Conservation (phyloP, 345 rosid species). For the Salix brachista region DNA sequence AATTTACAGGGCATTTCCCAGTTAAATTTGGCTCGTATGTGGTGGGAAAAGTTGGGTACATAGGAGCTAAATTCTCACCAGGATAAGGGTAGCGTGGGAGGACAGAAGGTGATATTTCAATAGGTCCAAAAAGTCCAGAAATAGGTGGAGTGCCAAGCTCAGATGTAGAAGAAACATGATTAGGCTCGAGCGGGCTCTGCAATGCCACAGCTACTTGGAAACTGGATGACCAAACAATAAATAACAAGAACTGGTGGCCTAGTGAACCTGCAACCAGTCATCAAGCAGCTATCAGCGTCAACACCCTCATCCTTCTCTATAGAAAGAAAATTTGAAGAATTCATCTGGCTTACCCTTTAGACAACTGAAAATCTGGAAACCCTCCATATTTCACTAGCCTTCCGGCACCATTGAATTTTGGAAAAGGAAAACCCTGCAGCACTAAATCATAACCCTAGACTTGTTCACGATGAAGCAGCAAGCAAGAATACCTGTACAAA, state of each 20-base stretch:
- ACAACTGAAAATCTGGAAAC: slow-evolving; percentile 34
- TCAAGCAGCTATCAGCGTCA: slow-evolving; percentile 23
- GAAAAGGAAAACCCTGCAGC: slow-evolving; percentile 23
- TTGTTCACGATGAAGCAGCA: slow-evolving; percentile 13
- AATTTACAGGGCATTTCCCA: slow-evolving; percentile 83
- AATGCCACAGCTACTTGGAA: slow-evolving; percentile 58
- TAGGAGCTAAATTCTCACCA: slow-evolving; percentile 57
- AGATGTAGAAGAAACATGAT: slow-evolving; percentile 44
- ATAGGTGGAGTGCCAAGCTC: slow-evolving; percentile 71
- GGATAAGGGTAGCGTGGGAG: slow-evolving; percentile 64
- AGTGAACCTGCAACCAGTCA: slow-evolving; percentile 50
- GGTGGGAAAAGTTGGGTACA: slow-evolving; percentile 80
- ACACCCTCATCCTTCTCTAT: not conserved
- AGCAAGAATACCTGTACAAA: slow-evolving; percentile 19
- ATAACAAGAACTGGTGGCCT: slow-evolving; percentile 50
- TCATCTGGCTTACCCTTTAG: slow-evolving; percentile 40
- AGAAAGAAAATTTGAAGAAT: not conserved
- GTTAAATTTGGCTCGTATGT: slow-evolving; percentile 78
- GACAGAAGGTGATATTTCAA: slow-evolving; percentile 83
- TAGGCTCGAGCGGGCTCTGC: slow-evolving; percentile 35
- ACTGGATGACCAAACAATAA: slow-evolving; percentile 59
- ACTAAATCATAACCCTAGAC: slow-evolving; percentile 15
- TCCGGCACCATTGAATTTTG: slow-evolving; percentile 46
- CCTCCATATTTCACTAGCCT: slow-evolving; percentile 49
- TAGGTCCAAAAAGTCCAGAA: slow-evolving; percentile 70